Evolutionary conservation across 495 filamentous ascomycete species (phyloP).

Genomic region (Cryomyces minteri): DNA sequence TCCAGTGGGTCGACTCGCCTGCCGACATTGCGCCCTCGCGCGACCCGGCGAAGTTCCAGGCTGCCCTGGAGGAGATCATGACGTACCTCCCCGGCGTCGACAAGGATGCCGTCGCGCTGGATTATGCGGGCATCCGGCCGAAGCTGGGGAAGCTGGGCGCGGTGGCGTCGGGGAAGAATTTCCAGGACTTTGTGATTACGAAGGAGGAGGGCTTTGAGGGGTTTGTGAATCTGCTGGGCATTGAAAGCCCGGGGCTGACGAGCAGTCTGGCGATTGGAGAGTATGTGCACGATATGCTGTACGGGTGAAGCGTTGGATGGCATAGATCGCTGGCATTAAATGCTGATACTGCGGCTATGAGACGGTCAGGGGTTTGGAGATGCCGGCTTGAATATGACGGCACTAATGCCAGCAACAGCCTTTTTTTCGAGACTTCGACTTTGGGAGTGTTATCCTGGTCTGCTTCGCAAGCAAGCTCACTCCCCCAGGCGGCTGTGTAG

Average conservation of each 20-base stretch:
- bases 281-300: conserved; percentile 58
- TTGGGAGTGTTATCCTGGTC: too few species aligned
- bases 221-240: conserved; percentile 85
- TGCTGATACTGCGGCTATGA: too few species aligned
- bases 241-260: conserved; percentile 90
- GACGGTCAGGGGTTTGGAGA: too few species aligned
- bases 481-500: too few species aligned
- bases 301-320: conserved; percentile 19
- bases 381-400: too few species aligned
- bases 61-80: conserved; percentile 55
- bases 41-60: conserved; percentile 35
- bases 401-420: too few species aligned
- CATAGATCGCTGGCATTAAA: too few species aligned
- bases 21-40: conserved; percentile 31
- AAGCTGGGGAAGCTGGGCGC: conserved; percentile 51
- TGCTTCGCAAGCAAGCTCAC: too few species aligned
- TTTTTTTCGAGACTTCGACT: too few species aligned
- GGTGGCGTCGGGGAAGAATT: conserved; percentile 37
- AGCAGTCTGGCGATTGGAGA: conserved; percentile 79
- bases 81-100: conserved; percentile 62
- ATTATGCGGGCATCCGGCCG: conserved; percentile 83
- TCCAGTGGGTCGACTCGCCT: conserved; percentile 68
- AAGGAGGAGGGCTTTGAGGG: conserved; percentile 66
- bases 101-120: conserved; percentile 43
- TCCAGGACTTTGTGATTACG: conserved; percentile 72